Evolutionary conservation across 352 stramenopile species (phyloP), one percentile per base, ranked within the genome.

Genomic region (Globisporangium megalacanthum): DNA sequence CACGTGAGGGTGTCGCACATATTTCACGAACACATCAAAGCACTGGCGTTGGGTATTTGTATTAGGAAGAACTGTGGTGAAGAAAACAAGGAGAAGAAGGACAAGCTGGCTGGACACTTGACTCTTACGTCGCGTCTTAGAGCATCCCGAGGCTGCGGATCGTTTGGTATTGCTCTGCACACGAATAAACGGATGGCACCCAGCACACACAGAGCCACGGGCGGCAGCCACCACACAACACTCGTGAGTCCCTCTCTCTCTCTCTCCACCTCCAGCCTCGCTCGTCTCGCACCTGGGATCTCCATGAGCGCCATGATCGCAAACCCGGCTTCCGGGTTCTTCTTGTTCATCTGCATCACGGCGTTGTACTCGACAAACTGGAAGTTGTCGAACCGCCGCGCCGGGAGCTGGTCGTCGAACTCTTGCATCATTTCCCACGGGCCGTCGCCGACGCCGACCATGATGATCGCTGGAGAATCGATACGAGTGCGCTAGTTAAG

Each of bases 341-440:
- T 81, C 58, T 66, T 74, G 53, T 86, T 84, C 10, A 77, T 69
- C 58, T 76, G 70, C 67, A 88, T 77, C n/a, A 89, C 71, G 2
- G 64, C 65, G 52, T 76, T 72, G 68, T 89, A 92, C 37, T 82
- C 74, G 20, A 92, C 81, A 46, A 92, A 92, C 65, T 93, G 79
- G 64, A 92, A 92, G 58, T 93, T 93, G 72, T 92, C 81, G 52
- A 90, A 92, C 46, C 79, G 68, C 3, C 79, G 75, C 37, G 72
- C 33, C 5, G 81, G 77, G 14, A 93, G 59, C 31, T 77, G 60
- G 56, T 93, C 75, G 55, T 93, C 83, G 59, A 92, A 87, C 54
- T 83, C 68, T 22, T 77, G 58, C 79, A 93, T 89, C 60, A 74
- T 87, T 15, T 90, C 79, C 83, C 83, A 93, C 11, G 83, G 83